Percentiles rank a stretch among this genome's conserved stretches.
Evolutionary conservation across 257 asterid species (phyloP).

Genomic region (Craterostigma plantagineum): DNA sequence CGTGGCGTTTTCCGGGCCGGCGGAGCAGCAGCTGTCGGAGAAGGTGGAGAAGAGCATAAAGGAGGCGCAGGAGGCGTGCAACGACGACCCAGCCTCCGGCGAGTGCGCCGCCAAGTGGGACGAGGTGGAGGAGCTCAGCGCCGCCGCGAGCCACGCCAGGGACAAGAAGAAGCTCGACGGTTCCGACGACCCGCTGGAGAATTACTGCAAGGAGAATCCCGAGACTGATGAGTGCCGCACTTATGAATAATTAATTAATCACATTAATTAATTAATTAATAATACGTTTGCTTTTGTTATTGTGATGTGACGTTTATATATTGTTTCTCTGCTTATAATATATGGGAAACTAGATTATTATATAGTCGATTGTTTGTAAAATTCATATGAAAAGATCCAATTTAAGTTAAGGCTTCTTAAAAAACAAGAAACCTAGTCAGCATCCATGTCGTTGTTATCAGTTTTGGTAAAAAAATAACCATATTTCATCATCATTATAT

Average conservation of each 20-base stretch:
- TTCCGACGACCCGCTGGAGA: constrained; percentile 59
- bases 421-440: no score
- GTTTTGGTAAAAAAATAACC: no score
- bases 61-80: constrained; percentile 55
- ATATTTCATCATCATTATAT: no score
- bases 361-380: no score
- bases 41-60: constrained; percentile 86
- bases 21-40: constrained; percentile 41
- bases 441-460: no score
- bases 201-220: constrained; percentile 85
- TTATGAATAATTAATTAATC: constrained; percentile 37
- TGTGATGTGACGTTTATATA: no score
- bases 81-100: constrained; percentile 46
- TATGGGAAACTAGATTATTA: no score
- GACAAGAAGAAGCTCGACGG: constrained; percentile 45
- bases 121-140: constrained; percentile 99
- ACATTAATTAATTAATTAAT: no score
- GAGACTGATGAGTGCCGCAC: constrained; percentile 93
- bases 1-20: not conserved
- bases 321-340: no score
- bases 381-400: no score
- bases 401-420: no score
- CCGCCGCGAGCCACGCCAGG: constrained; percentile 84
- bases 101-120: constrained; percentile 99
- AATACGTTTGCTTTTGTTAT: no score